phyloP scores from a whole-genome alignment of 2,329 filamentous ascomycete species.

The Colletotrichum lindemuthianum region DNA sequence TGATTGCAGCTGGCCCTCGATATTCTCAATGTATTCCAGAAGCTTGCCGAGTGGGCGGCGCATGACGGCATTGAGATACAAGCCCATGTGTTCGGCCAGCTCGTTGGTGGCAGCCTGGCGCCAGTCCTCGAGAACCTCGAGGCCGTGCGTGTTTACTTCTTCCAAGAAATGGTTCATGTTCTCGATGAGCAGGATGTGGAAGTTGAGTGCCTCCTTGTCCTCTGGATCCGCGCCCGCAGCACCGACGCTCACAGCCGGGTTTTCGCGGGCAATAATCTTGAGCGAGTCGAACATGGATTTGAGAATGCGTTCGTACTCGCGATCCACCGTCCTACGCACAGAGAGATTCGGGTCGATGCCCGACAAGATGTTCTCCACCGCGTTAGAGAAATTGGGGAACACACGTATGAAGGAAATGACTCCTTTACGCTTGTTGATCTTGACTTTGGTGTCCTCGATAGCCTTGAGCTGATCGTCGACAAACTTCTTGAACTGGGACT shows the following conservation, averaged over 20 bases:
- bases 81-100: slow-evolving; percentile 84
- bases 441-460: slow-evolving; percentile 98
- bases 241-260: slow-evolving; percentile 59
- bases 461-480: slow-evolving; percentile 94
- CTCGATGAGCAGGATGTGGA: slow-evolving; percentile 96
- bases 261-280: slow-evolving; percentile 88
- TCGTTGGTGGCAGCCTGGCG: slow-evolving; percentile 80
- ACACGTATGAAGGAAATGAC: slow-evolving; percentile 95
- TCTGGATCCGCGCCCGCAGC: slow-evolving; percentile 68
- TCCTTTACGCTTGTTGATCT: slow-evolving; percentile 97
- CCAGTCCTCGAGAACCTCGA: slow-evolving; percentile 85
- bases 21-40: slow-evolving; percentile 89
- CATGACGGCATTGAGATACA: slow-evolving; percentile 90
- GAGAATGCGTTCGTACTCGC: slow-evolving; percentile 88
- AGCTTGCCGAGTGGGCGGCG: slow-evolving; percentile 89
- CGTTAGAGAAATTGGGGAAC: slow-evolving; percentile 86
- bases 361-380: slow-evolving; percentile 85
- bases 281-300: slow-evolving; percentile 97
- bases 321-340: slow-evolving; percentile 82
- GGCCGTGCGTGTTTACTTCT: slow-evolving; percentile 80
- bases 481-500: slow-evolving; percentile 84
- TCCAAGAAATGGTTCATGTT: slow-evolving; percentile 99
- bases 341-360: slow-evolving; percentile 65
- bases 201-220: slow-evolving; percentile 96
- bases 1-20: slow-evolving; percentile 75